Base-by-base conservation (phyloP, 345 rosid species). In the Eucalyptus caleyi region DNA sequence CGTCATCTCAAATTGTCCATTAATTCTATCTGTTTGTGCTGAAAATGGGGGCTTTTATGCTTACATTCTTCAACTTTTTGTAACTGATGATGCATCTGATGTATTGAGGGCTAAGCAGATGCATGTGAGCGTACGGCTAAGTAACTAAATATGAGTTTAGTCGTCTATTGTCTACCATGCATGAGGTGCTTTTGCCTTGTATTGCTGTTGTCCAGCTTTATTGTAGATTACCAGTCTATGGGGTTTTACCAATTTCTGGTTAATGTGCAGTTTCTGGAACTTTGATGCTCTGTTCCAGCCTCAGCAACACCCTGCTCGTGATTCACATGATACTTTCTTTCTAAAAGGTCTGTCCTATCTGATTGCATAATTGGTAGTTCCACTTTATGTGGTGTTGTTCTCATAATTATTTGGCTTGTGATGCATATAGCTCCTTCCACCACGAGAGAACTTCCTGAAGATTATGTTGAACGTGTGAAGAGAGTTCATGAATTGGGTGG, bases 271-370 rank as follows among this genome's bases (percentile, higher is more conserved):
- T 94, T 97, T 97, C 96, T 97, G 99, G 99, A 97, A 97, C 93
- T 97, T 98, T 49, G 99, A 98, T 94, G 98, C 96, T 81, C 90
- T 98, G 80, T 97, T 97, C 95, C 99, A 97, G 93, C 98, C 99
- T 54, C 99, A 98, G 91, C 99, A 98, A 88, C 99, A 98, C 92
- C 99, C 99, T 90, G 99, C 99, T 87, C 99, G 98, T 90, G 99
- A 98, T 92, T 94, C 99, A 81, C 99, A 98, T 88, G 99, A 97
- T 91, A 98, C 98, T 82, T 97, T 98, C 95, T 98, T 97, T 92
- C 89, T 96, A 86, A 90, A 95, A 93, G 97, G 99, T 97, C 89
- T 60, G 91, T 90, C 44, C 85, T 7, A 65, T 45, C 80, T 90
- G 87, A 62, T 88, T 88, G 86, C 86, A n/a, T 81, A 83, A 87